phyloP scores from a whole-genome alignment of 2,329 filamentous ascomycete genomes.

The Ophiostoma piceae region DNA sequence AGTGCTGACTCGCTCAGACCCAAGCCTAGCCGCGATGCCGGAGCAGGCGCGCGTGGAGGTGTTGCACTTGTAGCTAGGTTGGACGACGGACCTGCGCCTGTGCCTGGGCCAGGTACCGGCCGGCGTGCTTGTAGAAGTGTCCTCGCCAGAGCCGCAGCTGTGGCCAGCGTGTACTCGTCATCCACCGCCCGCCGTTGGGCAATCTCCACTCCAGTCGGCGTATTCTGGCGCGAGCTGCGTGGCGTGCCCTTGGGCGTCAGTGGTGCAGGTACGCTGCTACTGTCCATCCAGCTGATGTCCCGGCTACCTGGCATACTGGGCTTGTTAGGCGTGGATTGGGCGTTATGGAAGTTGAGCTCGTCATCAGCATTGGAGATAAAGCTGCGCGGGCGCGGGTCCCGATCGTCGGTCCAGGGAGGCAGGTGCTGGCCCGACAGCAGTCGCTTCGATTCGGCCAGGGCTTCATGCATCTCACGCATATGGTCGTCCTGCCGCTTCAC shows the following conservation, averaged over 20 bases:
- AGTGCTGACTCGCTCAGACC: background rate
- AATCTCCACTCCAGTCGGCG: background rate
- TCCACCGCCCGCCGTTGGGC: background rate
- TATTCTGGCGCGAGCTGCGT: background rate
- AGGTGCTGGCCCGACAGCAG: constrained; percentile 20
- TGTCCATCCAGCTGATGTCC: constrained; percentile 8
- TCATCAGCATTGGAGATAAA: background rate
- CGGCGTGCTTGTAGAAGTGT: constrained; percentile 8
- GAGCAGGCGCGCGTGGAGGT: background rate
- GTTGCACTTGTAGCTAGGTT: background rate
- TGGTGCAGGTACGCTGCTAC: constrained; percentile 15
- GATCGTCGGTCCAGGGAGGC: constrained; percentile 23
- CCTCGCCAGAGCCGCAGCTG: constrained; percentile 17
- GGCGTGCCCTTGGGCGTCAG: constrained; percentile 9
- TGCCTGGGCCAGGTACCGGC: background rate
- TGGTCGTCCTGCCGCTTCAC: constrained; percentile 17
- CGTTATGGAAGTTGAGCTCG: background rate
- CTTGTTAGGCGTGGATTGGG: background rate
- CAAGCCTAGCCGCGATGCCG: background rate
- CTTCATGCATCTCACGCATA: constrained; percentile 23
- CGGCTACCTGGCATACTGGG: constrained; percentile 16
- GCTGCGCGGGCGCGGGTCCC: constrained; percentile 6
- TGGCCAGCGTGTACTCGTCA: constrained; percentile 15
- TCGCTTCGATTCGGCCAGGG: constrained; percentile 21
- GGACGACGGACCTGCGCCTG: background rate